Conservation (phyloP, 805 yeast species). For the Brettanomyces custersianus region DNA sequence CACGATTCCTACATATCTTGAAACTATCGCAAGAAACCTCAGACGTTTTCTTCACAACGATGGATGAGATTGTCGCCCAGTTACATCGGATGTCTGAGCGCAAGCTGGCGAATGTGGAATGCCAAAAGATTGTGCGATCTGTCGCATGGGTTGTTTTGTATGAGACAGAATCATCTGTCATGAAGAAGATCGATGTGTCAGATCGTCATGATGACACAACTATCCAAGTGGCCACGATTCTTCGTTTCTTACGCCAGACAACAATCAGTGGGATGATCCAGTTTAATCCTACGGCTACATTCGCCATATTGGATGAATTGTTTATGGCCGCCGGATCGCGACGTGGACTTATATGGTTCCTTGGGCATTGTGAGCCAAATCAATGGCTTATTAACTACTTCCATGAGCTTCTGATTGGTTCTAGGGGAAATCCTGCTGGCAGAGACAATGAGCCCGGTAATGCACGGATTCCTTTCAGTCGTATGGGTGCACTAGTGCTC, state of each 20-base stretch:
- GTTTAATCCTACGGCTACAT: conserved; percentile 43
- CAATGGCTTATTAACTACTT: conserved; percentile 52
- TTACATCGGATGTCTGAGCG: conserved; percentile 20
- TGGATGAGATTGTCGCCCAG: conserved; percentile 17
- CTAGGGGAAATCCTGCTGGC: conserved; percentile 35
- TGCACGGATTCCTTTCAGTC: conserved; percentile 33
- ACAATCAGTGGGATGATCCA: conserved; percentile 42
- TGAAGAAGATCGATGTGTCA: conserved; percentile 14
- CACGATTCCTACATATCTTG: conserved; percentile 17
- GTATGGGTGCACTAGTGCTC: conserved; percentile 45
- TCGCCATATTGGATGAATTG: conserved; percentile 58
- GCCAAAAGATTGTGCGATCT: conserved; percentile 36
- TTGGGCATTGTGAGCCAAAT: conserved; percentile 53
- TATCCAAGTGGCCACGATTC: conserved; percentile 42
- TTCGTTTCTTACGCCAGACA: conserved; percentile 34
- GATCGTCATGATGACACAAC: conserved; percentile 17
- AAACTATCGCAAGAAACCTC: conserved; percentile 15
- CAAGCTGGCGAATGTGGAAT: conserved; percentile 19
- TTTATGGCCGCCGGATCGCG: conserved; percentile 61
- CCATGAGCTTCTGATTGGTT: conserved; percentile 47
- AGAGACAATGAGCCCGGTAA: conserved; percentile 6
- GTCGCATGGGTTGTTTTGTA: conserved; percentile 43
- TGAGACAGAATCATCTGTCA: conserved; percentile 17
- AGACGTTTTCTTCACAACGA: conserved; percentile 17
- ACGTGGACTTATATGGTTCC: conserved; percentile 55